A percentile compares a stretch with the other conserved stretches of the same genome.
Evolutionary conservation across 345 rosid species (phyloP).

Genomic region (Citrus hindsii): DNA sequence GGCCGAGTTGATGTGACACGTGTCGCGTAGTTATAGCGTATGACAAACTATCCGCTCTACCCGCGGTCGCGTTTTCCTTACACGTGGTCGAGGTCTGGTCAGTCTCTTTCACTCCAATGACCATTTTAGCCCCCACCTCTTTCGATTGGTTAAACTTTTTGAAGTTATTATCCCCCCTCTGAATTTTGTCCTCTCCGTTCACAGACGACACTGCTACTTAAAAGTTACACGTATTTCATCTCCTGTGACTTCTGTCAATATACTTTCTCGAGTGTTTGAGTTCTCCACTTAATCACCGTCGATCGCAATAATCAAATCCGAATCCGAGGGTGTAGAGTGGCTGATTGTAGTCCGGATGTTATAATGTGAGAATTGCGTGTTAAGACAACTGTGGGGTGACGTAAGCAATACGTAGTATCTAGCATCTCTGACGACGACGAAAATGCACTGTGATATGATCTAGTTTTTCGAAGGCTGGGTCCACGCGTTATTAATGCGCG

Average conservation of each 20-base stretch:
- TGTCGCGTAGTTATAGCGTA: conserved; percentile 12
- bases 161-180: not conserved
- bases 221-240: not conserved
- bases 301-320: not conserved
- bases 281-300: not conserved
- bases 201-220: not conserved
- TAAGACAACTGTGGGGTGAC: conserved; percentile 20
- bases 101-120: not conserved
- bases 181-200: not conserved
- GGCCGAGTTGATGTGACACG: conserved; percentile 25
- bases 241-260: not conserved
- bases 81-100: conserved; percentile 13
- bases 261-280: not conserved
- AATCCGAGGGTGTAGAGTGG: not conserved
- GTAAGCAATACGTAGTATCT: conserved; percentile 22
- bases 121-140: conserved; percentile 3
- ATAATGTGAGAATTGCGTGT: conserved; percentile 16
- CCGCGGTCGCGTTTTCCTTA: not conserved
- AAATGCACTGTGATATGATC: conserved; percentile 12
- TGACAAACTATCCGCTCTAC: conserved; percentile 18
- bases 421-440: conserved; percentile 19
- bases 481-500: not conserved
- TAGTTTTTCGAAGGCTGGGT: not conserved
- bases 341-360: no score
- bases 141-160: not conserved